Evolutionary conservation across 2,329 filamentous ascomycete genomes (phyloP).

Genomic region (Microcyclospora tardicrescens): DNA sequence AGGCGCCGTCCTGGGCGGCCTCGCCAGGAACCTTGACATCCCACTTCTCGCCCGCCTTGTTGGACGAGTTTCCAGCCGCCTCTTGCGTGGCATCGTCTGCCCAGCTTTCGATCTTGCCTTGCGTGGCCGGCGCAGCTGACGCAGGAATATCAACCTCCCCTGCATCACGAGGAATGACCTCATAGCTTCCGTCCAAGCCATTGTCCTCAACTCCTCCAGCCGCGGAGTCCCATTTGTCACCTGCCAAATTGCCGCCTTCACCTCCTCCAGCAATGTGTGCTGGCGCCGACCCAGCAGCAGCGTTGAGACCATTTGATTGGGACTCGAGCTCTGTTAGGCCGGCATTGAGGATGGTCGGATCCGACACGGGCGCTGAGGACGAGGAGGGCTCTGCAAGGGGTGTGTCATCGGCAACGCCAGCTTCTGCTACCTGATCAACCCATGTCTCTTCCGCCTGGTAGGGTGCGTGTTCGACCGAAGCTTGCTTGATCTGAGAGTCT

Average conservation of each 20-base stretch:
- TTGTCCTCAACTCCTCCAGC: conserved; percentile 34
- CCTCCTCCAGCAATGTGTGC: conserved; percentile 28
- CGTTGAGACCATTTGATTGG: conserved; percentile 21
- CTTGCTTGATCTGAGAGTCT: conserved; percentile 27
- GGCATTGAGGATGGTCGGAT: conserved; percentile 55
- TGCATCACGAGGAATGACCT: conserved; percentile 60
- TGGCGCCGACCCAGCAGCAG: conserved; percentile 17
- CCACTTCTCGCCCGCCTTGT: conserved; percentile 20
- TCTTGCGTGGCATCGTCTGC: conserved; percentile 50
- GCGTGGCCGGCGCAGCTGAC: conserved; percentile 40
- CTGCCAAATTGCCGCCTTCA: conserved; percentile 39
- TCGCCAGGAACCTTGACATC: conserved; percentile 13
- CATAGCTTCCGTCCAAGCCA: conserved; percentile 53
- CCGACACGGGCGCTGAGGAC: conserved; percentile 29
- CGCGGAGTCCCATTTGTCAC: conserved; percentile 53
- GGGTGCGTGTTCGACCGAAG: conserved; percentile 35
- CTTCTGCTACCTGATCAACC: conserved; percentile 35
- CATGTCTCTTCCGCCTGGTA: conserved; percentile 42
- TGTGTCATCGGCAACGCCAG: conserved; percentile 23
- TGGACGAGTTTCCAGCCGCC: conserved; percentile 10
- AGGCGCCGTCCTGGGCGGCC: conserved; percentile 12
- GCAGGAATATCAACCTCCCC: conserved; percentile 59
- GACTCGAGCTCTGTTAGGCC: conserved; percentile 54
- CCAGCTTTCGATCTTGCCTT: conserved; percentile 52
- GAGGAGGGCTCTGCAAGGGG: conserved; percentile 3